Evolutionary conservation across 2,329 filamentous ascomycete genomes (phyloP), one percentile per base, ranked within the genome.

Genomic region (Apiospora sp.): DNA sequence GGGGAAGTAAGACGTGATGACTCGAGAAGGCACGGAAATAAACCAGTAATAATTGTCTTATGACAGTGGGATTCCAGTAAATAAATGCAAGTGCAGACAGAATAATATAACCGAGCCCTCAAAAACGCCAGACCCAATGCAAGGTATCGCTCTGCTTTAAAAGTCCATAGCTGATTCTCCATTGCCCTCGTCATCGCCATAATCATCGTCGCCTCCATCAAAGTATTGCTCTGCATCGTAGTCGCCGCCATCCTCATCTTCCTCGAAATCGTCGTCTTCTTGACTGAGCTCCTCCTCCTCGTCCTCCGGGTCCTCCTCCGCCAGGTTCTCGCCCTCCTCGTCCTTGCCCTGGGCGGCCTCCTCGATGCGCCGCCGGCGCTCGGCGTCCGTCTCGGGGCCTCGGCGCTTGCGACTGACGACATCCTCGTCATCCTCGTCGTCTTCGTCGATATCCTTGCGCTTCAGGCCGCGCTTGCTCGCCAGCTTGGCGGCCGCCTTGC

Each of bases 161-260:
- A 70, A 70, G 49, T 70, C 68, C 68, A 70, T 58, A 4, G 68
- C 68, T 14, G 46, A 51, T 8, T 81, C 82, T 8, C 80, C 83
- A 37, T 80, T 87, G 37, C 81, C 87, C 46, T 88, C 89, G 34
- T 88, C 88, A 10, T 86, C 86, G 13, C 86, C 86, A 4, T 84
- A 87, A 34, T 89, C 87, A n/a, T 83, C 82, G 74, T 88, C 87
- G 16, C 87, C 88, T 34, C 86, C 87, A 73, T 90, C 89, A 78
- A 91, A 91, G 81, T 90, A 90, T 13, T 85, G 84, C 76, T 91
- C 89, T 2, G 89, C 89, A 64, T 91, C 87, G 77, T 91, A 91
- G 73, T 91, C 89, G 10, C 89, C 89, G 1, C 87, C 89, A 68
- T 89, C 87, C 72, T 90, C 88, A 71, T 91, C 89, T 68, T 91